Percentiles rank a stretch among this genome's conserved stretches.
Conservation (phyloP, 2,329 filamentous ascomycete genomes). For the Botrytis elliptica region DNA sequence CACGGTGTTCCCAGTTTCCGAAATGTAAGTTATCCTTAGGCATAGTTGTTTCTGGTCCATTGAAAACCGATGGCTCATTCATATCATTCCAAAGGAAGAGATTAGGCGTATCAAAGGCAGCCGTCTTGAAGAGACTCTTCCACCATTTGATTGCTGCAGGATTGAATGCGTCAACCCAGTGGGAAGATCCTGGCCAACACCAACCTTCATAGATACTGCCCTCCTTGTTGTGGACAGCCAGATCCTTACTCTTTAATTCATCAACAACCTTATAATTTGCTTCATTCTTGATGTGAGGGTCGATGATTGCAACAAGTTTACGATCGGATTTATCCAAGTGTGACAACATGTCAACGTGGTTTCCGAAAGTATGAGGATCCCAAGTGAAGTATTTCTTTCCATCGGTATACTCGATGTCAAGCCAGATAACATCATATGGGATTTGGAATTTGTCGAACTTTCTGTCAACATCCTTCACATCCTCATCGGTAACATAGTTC, state of each 20-base stretch:
- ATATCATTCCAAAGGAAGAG: slow-evolving; percentile 99
- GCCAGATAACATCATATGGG: slow-evolving; percentile 98
- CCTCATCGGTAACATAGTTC: slow-evolving; percentile 97
- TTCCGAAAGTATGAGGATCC: slow-evolving; percentile 83
- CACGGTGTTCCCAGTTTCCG: slow-evolving; percentile 92
- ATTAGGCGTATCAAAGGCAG: slow-evolving; percentile 86
- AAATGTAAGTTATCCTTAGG: slow-evolving; percentile 95
- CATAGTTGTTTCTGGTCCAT: slow-evolving; percentile 97
- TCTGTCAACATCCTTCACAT: slow-evolving; percentile 93
- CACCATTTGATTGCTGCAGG: slow-evolving; percentile 91
- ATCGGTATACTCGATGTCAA: slow-evolving; percentile 96
- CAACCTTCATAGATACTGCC: slow-evolving; percentile 87
- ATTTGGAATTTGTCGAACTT: slow-evolving; percentile 96
- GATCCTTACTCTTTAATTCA: slow-evolving; percentile 77
- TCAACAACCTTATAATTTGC: slow-evolving; percentile 74
- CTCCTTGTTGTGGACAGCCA: slow-evolving; percentile 89
- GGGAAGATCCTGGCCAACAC: slow-evolving; percentile 97
- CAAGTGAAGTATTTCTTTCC: slow-evolving; percentile 98
- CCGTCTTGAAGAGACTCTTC: slow-evolving; percentile 83
- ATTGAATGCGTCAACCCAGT: slow-evolving; percentile 97
- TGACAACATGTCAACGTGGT: slow-evolving; percentile 84
- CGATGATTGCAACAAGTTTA: slow-evolving; percentile 91
- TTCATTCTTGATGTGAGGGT: slow-evolving; percentile 95
- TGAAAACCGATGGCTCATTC: slow-evolving; percentile 99
- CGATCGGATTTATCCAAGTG: slow-evolving; percentile 81